phyloP scores from a whole-genome alignment of 176 grass and related monocot genomes.

The Triticum turgidum region DNA sequence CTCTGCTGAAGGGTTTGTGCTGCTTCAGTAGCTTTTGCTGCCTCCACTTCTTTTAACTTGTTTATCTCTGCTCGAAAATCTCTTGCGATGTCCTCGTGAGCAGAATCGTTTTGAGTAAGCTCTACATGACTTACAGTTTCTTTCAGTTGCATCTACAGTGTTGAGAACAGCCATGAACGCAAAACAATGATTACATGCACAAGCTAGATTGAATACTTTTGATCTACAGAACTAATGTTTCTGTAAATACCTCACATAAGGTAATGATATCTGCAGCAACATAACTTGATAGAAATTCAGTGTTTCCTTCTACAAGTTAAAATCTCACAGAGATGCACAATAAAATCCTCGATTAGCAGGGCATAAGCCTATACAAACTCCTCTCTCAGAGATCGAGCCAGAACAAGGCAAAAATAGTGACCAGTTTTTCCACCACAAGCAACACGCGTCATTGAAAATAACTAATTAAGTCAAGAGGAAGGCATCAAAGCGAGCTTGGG shows the following conservation, averaged over 20 bases:
- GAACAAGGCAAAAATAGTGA: too few species aligned
- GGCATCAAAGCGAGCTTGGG: constrained; percentile 18
- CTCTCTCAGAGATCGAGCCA: too few species aligned
- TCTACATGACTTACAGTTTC: neutral
- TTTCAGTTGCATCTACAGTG: constrained; percentile 33
- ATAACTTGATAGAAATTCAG: neutral
- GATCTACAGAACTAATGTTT: neutral
- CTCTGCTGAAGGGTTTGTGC: constrained; percentile 30
- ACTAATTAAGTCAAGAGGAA: neutral
- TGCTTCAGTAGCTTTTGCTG: constrained; percentile 50
- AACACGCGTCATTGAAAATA: too few species aligned
- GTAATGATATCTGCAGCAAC: neutral
- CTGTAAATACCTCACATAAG: constrained; percentile 32
- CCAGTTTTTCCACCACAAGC: neutral
- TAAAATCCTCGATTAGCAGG: too few species aligned
- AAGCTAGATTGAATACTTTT: neutral
- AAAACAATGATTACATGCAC: neutral
- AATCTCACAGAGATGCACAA: too few species aligned
- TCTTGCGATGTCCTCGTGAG: constrained; percentile 5
- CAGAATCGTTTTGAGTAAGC: neutral
- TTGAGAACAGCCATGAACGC: neutral
- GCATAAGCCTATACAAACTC: neutral
- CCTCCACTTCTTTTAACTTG: constrained; percentile 48
- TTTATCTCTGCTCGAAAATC: constrained; percentile 28
- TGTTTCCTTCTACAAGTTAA: too few species aligned